Evolutionary conservation across 345 rosid genomes (phyloP).

Genomic region (Gossypium australe): DNA sequence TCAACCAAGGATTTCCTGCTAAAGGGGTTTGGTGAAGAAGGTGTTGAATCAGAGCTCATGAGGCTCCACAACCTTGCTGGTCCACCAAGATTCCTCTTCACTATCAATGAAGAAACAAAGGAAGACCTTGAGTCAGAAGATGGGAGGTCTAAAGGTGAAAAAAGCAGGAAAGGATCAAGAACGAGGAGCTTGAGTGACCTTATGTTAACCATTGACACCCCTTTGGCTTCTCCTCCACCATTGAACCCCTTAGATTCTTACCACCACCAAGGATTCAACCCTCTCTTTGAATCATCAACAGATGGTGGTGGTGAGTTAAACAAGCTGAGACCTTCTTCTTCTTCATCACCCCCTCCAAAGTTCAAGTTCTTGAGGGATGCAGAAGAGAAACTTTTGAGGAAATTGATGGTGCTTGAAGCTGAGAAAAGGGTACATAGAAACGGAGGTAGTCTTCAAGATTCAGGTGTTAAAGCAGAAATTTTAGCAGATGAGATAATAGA

Average conservation of each 20-base stretch:
- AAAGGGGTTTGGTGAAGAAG: constrained; percentile 43
- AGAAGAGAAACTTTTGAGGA: constrained; percentile 68
- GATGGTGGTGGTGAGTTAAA: constrained; percentile 49
- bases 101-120: constrained; percentile 89
- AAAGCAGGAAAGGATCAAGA: constrained; percentile 60
- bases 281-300: constrained; percentile 70
- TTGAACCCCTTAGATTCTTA: constrained; percentile 37
- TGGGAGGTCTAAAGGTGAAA: constrained; percentile 53
- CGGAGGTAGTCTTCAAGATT: constrained; percentile 23
- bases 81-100: constrained; percentile 87
- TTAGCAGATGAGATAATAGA: constrained; percentile 13
- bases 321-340: constrained; percentile 47
- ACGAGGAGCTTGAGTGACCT: constrained; percentile 73
- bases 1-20: constrained; percentile 45
- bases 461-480: constrained; percentile 19
- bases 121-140: constrained; percentile 96
- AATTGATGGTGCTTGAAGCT: constrained; percentile 56
- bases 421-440: constrained; percentile 28
- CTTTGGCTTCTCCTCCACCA: constrained; percentile 66
- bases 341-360: constrained; percentile 80
- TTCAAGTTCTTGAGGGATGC: constrained; percentile 96
- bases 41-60: constrained; percentile 81
- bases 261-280: constrained; percentile 61
- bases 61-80: constrained; percentile 79
- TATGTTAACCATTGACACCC: constrained; percentile 39